These are phyloP conservation scores for Bolboschoenoplectus hybrid DNA, from an alignment of 202 grass and related monocot species.

Conservation along the genomic window DNA sequence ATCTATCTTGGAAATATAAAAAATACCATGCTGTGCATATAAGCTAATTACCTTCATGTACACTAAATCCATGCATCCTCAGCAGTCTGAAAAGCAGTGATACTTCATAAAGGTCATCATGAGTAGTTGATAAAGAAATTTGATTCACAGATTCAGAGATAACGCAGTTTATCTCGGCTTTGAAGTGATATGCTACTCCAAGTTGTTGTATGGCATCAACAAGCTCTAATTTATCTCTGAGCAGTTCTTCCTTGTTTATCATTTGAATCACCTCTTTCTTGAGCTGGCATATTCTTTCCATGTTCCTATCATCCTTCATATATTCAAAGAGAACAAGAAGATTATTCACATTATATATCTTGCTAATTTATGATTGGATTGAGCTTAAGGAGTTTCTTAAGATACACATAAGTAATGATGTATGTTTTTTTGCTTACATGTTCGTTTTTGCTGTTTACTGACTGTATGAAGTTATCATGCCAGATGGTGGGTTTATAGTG, in stretches of 20 bases:
- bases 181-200: conserved; percentile 25
- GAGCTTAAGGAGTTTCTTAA: no score
- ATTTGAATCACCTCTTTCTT: conserved; percentile 32
- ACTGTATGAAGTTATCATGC: no score
- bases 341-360: background rate
- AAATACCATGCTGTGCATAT: background rate
- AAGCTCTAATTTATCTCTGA: conserved; percentile 34
- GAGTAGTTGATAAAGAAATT: background rate
- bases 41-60: conserved; percentile 28
- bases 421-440: no score
- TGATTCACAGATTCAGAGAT: background rate
- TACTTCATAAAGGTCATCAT: background rate
- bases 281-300: background rate
- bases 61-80: conserved; percentile 23
- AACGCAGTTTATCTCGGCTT: background rate
- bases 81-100: conserved; percentile 16
- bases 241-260: conserved; percentile 23
- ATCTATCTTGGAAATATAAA: background rate
- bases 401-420: no score
- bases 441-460: no score
- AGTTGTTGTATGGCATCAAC: conserved; percentile 33
- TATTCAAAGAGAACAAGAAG: background rate
- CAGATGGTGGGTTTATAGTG: no score
- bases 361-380: no score
- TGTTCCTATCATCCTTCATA: background rate